phyloP scores from a whole-genome alignment of 345 rosid genomes.

The Rhodomyrtus tomentosa region DNA sequence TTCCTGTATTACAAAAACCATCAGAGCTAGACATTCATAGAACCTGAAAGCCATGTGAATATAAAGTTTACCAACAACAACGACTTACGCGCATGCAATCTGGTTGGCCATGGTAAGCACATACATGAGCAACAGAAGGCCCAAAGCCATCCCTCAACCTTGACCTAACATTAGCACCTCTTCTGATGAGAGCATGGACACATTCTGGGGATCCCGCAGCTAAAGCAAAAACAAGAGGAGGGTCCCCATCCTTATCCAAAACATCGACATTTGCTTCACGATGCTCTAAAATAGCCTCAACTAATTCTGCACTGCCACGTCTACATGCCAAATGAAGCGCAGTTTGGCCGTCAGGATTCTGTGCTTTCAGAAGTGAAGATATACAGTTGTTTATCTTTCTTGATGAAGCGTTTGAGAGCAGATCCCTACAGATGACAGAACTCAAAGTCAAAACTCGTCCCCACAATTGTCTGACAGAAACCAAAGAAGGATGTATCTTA shows the following conservation, averaged over 20 bases:
- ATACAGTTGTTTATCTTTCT: conserved; percentile 39
- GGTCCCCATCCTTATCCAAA: conserved; percentile 92
- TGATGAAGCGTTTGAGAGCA: conserved; percentile 64
- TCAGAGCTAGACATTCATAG: neutral
- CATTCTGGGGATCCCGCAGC: conserved; percentile 98
- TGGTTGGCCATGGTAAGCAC: conserved; percentile 98
- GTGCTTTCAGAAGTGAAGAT: conserved; percentile 61
- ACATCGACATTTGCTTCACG: conserved; percentile 68
- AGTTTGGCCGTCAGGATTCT: conserved; percentile 86
- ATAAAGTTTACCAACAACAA: neutral
- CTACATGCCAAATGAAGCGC: conserved; percentile 97
- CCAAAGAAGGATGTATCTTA: conserved; percentile 1
- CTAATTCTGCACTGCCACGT: conserved; percentile 86
- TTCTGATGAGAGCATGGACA: conserved; percentile 73
- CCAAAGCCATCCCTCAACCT: conserved; percentile 84
- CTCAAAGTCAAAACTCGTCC: conserved; percentile 3
- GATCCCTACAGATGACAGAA: conserved; percentile 37
- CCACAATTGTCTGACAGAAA: conserved; percentile 1
- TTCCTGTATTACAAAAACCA: conserved; percentile 44
- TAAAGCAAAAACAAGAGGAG: conserved; percentile 96
- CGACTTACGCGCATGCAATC: conserved; percentile 93
- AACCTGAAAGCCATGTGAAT: neutral
- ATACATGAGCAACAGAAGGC: conserved; percentile 94
- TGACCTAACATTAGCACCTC: conserved; percentile 77
- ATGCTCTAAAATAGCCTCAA: conserved; percentile 62